phyloP scores from a whole-genome alignment of 2,329 filamentous ascomycete species.

The Colletotrichum orchidophilum region DNA sequence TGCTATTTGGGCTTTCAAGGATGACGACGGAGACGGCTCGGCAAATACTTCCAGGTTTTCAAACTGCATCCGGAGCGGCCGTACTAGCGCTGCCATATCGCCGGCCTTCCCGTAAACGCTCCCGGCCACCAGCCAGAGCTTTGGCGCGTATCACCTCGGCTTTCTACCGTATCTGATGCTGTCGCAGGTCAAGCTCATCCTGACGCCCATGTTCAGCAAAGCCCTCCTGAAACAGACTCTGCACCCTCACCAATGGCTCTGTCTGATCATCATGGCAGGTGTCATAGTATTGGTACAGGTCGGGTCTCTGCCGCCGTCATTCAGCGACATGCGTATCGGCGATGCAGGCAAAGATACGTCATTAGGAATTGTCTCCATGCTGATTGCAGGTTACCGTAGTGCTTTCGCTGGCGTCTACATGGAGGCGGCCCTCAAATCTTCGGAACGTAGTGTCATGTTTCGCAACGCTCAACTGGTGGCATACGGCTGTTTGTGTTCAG shows the following conservation, averaged over 20 bases:
- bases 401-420: background rate
- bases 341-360: background rate
- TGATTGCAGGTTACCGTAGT: background rate
- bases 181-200: slow-evolving; percentile 8
- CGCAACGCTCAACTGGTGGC: slow-evolving; percentile 4
- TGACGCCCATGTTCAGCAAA: slow-evolving; percentile 3
- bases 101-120: slow-evolving; percentile 4
- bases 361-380: background rate
- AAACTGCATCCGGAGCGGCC: background rate
- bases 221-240: background rate
- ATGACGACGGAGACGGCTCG: background rate
- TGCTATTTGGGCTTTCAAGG: background rate
- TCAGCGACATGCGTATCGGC: too few species aligned
- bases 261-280: background rate
- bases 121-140: background rate
- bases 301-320: background rate
- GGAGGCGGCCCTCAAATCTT: background rate
- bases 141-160: background rate
- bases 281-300: background rate
- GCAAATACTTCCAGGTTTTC: background rate
- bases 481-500: background rate
- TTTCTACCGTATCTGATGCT: background rate
- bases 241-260: background rate
- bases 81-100: background rate
- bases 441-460: background rate